These are phyloP conservation scores for Pseudocercospora musae DNA, from an alignment of 2,329 filamentous ascomycete species.

Conservation along the genomic window DNA sequence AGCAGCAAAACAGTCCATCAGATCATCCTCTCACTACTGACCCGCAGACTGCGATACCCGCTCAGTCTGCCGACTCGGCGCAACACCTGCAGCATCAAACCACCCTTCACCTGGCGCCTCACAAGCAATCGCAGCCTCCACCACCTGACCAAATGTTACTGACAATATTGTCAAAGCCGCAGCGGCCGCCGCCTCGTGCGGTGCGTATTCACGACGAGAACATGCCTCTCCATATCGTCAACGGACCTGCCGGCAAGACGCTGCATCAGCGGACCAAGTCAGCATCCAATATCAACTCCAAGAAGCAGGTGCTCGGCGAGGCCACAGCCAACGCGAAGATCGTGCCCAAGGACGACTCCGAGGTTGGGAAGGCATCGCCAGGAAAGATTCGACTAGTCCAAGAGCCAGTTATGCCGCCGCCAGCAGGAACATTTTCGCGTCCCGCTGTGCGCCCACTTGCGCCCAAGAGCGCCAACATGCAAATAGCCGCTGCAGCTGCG, in stretches of 20 bases:
- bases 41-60: not conserved
- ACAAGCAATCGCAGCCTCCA: slow-evolving; percentile 6
- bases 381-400: slow-evolving; percentile 33
- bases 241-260: slow-evolving; percentile 52
- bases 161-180: slow-evolving; percentile 55
- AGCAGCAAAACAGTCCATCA: not conserved
- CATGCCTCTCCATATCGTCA: slow-evolving; percentile 41
- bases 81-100: not conserved
- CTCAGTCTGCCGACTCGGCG: not conserved
- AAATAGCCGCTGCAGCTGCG: slow-evolving; percentile 13
- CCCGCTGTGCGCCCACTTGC: slow-evolving; percentile 60
- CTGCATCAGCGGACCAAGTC: slow-evolving; percentile 83
- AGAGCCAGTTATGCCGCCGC: slow-evolving; percentile 43
- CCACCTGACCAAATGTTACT: slow-evolving; percentile 26
- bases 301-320: slow-evolving; percentile 41
- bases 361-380: slow-evolving; percentile 48
- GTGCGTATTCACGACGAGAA: slow-evolving; percentile 71
- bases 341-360: slow-evolving; percentile 55
- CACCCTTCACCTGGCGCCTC: not conserved
- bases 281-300: slow-evolving; percentile 19
- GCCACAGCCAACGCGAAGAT: slow-evolving; percentile 31
- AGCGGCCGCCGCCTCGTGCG: slow-evolving; percentile 55
- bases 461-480: slow-evolving; percentile 26
- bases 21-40: not conserved
- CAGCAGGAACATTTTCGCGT: slow-evolving; percentile 43